Base-by-base conservation (phyloP, 148 eudicot species). In the Bassia scoparia region DNA sequence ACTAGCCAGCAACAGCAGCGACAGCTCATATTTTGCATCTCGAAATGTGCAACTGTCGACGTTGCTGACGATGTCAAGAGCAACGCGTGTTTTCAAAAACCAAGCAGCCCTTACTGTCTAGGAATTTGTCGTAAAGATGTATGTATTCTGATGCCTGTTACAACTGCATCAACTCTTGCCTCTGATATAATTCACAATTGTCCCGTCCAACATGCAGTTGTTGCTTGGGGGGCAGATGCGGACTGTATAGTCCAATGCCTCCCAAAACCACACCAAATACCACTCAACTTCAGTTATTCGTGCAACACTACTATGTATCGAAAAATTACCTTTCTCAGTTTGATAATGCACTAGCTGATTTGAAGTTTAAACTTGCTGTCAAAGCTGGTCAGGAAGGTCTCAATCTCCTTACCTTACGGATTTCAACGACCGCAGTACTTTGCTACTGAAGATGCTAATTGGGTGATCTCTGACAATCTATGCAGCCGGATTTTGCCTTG, bases 401-500 rank as follows among this genome's bases (percentile, higher is more conserved):
- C 33, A 13, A 16, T 61, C 23, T 24, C 35, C 48, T 33, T 73
- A 33, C 23, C 69, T 62, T 1, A 0, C 16, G 52, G 14, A 13
- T 31, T 43, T n/a, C 30, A 30, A 12, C 44, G 5, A 23, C 77
- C 70, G 9, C 41, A 64, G 21, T 74, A 74, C 62, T 64, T 60
- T 65, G 77, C 70, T 17, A 65, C 50, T 14, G 37, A 52, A 34
- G 70, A 64, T 33, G 27, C 48, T 0, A 26, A 17, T 14, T 73
- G 0, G 16, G 18, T 49, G 52, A 62, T n/a, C 20, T 5, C 33
- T 1, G 50, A 73, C 31, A 0, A 64, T 73, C 23, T 73, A 62
- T 73, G 69, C 31, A 29, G 49, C 50, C 23, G 76, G 69, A 8
- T 35, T 34, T 65, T 74, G 70, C 43, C 30, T 74, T 74, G 52